These are phyloP conservation scores for Neolentinus lepideus DNA, from an alignment of 1,284 basidiomycete species.

Conservation along the genomic window DNA sequence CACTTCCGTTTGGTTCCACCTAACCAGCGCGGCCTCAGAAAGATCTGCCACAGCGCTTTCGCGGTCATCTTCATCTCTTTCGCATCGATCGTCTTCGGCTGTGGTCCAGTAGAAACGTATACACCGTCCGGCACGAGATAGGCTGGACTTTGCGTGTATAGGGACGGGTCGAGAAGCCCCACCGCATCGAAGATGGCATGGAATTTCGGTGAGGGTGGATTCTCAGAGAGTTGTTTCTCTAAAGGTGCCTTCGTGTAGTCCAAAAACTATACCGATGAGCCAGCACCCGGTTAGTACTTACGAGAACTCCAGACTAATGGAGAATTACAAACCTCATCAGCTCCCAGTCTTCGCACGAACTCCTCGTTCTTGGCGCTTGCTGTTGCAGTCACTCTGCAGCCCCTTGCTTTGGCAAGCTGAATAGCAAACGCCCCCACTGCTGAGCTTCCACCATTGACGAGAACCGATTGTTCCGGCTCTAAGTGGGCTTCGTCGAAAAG, in stretches of 20 bases:
- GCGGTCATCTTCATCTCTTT: constrained; percentile 8
- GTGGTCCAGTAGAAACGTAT: constrained; percentile 37
- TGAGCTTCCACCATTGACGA: constrained; percentile 57
- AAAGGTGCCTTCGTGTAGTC: constrained; percentile 32
- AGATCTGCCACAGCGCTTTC: constrained; percentile 16
- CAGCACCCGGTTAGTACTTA: background rate
- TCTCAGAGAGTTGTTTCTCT: constrained; percentile 17
- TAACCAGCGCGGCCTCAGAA: constrained; percentile 29
- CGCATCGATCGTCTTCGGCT: constrained; percentile 14
- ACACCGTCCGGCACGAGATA: constrained; percentile 41
- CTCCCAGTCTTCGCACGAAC: constrained; percentile 17
- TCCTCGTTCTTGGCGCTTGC: constrained; percentile 20
- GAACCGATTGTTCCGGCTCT: constrained; percentile 40
- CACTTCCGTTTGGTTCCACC: constrained; percentile 40
- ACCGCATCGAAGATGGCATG: constrained; percentile 21
- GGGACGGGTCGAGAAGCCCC: constrained; percentile 19
- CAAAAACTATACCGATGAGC: constrained; percentile 22
- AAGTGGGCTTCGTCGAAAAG: constrained; percentile 35
- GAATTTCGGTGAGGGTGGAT: constrained; percentile 18
- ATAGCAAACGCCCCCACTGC: constrained; percentile 16
- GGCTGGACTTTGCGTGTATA: constrained; percentile 31
- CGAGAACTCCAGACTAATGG: background rate
- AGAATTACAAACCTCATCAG: constrained; percentile 15
- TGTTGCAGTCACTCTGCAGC: constrained; percentile 17
- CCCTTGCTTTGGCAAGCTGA: constrained; percentile 20